phyloP scores from a whole-genome alignment of 805 yeast genomes.

The Teunomyces gatunensis region DNA sequence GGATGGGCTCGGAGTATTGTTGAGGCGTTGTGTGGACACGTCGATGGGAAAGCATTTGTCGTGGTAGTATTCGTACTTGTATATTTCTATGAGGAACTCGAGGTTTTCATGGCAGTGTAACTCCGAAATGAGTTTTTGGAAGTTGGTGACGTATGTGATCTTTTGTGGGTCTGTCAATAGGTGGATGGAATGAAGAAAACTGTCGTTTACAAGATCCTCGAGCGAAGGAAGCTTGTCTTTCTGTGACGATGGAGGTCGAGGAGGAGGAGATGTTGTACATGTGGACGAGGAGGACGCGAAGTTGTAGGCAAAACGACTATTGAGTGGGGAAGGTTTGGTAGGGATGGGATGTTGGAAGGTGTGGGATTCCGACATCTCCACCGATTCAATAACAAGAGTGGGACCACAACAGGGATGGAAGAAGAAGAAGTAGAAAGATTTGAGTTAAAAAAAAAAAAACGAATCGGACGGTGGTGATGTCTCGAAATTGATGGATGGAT shows the following conservation, averaged over 20 bases:
- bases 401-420: not conserved
- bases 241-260: not conserved
- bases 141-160: conserved; percentile 20
- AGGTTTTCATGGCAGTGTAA: conserved; percentile 48
- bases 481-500: not conserved
- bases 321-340: conserved; percentile 8
- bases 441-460: not conserved
- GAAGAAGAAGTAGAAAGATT: not conserved
- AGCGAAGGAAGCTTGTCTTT: conserved; percentile 11
- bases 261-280: not conserved
- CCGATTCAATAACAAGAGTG: not conserved
- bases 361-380: conserved; percentile 1
- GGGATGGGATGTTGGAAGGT: conserved; percentile 9
- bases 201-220: conserved; percentile 33
- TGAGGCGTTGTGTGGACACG: conserved; percentile 5
- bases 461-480: not conserved
- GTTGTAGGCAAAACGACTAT: conserved; percentile 5
- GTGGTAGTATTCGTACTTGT: conserved; percentile 44
- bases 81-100: conserved; percentile 43
- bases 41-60: conserved; percentile 20
- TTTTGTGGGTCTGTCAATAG: conserved; percentile 14
- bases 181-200: conserved; percentile 25
- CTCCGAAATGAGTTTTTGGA: conserved; percentile 31
- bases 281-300: conserved; percentile 1
- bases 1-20: conserved; percentile 12